Base-by-base conservation (phyloP, 2,329 filamentous ascomycete genomes). In the Fonsecaea monophora region DNA sequence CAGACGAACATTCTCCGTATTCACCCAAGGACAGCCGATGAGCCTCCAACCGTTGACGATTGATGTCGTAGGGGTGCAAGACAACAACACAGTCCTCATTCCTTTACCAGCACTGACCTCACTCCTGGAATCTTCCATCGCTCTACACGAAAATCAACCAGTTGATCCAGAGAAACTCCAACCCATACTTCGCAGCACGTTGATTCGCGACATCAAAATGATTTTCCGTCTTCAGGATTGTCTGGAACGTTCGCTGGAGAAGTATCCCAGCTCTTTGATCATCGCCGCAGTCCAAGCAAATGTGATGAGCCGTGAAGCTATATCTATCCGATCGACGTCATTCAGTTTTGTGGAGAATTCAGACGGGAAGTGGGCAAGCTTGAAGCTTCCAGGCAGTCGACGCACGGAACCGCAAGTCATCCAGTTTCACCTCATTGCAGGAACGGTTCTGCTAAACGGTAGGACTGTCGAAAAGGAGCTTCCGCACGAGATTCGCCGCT, bases 391-490 rank as follows among this genome's bases (percentile, higher is more conserved):
- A 15, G 35, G 21, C 13, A 38, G 13, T 21, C 25, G 34, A 13
- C 32, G 30, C 32, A 30, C 57, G 61, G 78, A 1, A 71, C 63
- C 73, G 0, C 77, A 81, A 57, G 68, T 59, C 0, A 68, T 85
- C 0, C 77, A 82, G 57, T 83, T 80, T 68, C 76, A 86, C 69
- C 66, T 83, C 0, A 60, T 85, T 0, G 77, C 81, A 40, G 84
- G 85, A 0, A 78, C 82, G 55, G 73, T 87, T 0, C 74, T 86
- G 0, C 76, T 87, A 4, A 77, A 87, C 65, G 82, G 83, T 0
- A 73, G 81, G 54, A 78, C 81, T 6, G 70, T 86, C 12, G 82
- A 84, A 0, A 85, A 59, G 37, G 64, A 83, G 12, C 79, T 90
- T 0, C 88, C 89, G 0, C 72, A 79, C 0, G 77, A 84, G 1